These are phyloP conservation scores for Thermothielavioides terrestris DNA, from an alignment of 495 filamentous ascomycete genomes.

Conservation along the genomic window DNA sequence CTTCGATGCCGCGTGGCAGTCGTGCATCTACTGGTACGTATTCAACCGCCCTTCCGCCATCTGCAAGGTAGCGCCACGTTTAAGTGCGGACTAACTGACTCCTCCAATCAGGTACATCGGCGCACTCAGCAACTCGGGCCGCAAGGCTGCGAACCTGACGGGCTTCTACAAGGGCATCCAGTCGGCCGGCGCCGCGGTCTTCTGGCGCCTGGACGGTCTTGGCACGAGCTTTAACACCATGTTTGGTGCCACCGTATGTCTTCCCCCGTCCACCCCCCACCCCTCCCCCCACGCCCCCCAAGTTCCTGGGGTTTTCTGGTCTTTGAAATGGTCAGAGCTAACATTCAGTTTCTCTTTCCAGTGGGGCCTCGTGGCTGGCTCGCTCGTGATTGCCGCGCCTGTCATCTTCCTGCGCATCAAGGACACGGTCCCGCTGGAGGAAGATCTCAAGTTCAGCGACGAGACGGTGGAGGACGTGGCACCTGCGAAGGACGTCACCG, in stretches of 20 bases:
- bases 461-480: constrained; percentile 63
- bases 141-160: constrained; percentile 85
- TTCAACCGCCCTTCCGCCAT: neutral
- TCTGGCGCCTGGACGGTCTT: constrained; percentile 67
- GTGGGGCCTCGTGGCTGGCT: constrained; percentile 65
- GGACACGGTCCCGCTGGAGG: constrained; percentile 60
- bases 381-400: constrained; percentile 66
- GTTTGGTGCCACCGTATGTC: constrained; percentile 42
- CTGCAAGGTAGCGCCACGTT: neutral
- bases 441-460: constrained; percentile 75
- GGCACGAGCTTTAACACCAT: constrained; percentile 55
- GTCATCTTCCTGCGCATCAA: constrained; percentile 73
- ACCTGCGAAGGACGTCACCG: neutral
- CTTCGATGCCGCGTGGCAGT: constrained; percentile 82
- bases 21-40: constrained; percentile 75
- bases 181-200: constrained; percentile 83
- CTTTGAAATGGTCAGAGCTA: neutral
- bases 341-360: constrained; percentile 29
- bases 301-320: too few species aligned
- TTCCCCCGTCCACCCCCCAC: neutral
- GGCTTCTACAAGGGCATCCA: constrained; percentile 97
- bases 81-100: too few species aligned
- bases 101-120: constrained; percentile 73
- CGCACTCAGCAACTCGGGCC: constrained; percentile 78
- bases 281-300: too few species aligned